Conservation (phyloP, 2,329 filamentous ascomycete species). For the Colletotrichum sp. region DNA sequence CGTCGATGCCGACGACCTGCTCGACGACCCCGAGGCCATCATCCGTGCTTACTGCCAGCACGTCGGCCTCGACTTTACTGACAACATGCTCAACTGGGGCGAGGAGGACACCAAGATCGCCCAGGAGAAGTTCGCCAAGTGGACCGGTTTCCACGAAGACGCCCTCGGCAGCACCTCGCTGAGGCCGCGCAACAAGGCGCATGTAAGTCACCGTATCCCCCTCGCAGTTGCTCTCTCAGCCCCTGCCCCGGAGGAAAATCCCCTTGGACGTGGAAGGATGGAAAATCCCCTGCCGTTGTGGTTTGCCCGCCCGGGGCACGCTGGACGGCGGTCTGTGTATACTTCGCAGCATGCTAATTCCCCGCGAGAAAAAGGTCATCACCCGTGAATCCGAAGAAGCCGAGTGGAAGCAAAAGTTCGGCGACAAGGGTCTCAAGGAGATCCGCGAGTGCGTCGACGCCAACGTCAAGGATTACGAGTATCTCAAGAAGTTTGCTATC, state of each 20-base stretch:
- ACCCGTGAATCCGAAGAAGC: constrained; percentile 70
- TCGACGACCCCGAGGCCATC: constrained; percentile 80
- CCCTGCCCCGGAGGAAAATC: neutral
- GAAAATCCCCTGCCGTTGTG: neutral
- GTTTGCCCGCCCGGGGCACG: neutral
- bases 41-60: constrained; percentile 82
- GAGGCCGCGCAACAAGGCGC: constrained; percentile 69
- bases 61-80: constrained; percentile 77
- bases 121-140: constrained; percentile 86
- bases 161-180: constrained; percentile 83
- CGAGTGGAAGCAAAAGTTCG: constrained; percentile 78
- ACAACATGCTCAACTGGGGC: constrained; percentile 85
- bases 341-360: constrained; percentile 13
- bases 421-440: constrained; percentile 70
- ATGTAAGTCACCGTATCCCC: constrained; percentile 49
- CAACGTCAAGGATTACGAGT: constrained; percentile 79
- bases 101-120: constrained; percentile 77
- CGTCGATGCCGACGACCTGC: constrained; percentile 90
- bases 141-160: constrained; percentile 96
- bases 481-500: constrained; percentile 79
- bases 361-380: constrained; percentile 58
- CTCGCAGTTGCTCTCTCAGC: neutral
- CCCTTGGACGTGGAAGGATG: neutral
- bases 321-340: neutral
- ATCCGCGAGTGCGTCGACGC: constrained; percentile 75